Evolutionary conservation across 805 yeast genomes (phyloP).

Genomic region (Ogataea saltuana): DNA sequence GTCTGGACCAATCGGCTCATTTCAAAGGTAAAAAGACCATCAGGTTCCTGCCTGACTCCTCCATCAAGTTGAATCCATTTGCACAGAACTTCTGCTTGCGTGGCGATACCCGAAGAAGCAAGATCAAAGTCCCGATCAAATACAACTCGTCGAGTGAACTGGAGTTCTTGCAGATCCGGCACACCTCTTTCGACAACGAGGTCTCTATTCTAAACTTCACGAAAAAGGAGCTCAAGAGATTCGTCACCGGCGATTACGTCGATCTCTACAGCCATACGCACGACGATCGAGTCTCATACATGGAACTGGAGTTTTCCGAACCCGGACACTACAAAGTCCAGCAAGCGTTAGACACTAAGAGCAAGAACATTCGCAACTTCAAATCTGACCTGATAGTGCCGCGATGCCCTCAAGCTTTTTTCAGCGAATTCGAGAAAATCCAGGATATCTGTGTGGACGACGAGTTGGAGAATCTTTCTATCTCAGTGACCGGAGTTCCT

Average conservation of each 20-base stretch:
- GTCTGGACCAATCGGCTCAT: slow-evolving; percentile 55
- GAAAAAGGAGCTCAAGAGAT: slow-evolving; percentile 51
- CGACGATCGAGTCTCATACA: slow-evolving; percentile 50
- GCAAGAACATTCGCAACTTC: slow-evolving; percentile 57
- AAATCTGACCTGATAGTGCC: slow-evolving; percentile 67
- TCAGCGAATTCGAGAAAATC: slow-evolving; percentile 39
- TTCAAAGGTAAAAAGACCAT: slow-evolving; percentile 85
- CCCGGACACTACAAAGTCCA: slow-evolving; percentile 80
- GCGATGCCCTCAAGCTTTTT: slow-evolving; percentile 72
- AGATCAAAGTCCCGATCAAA: slow-evolving; percentile 63
- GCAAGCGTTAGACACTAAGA: slow-evolving; percentile 60
- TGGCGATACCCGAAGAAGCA: slow-evolving; percentile 35
- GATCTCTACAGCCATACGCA: slow-evolving; percentile 22
- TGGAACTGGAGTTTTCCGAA: slow-evolving; percentile 61
- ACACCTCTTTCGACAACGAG: slow-evolving; percentile 55
- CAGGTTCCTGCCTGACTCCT: slow-evolving; percentile 87
- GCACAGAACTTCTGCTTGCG: slow-evolving; percentile 61
- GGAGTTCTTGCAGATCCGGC: slow-evolving; percentile 63
- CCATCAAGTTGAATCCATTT: slow-evolving; percentile 80
- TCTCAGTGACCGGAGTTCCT: slow-evolving; percentile 71
- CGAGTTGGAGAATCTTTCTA: slow-evolving; percentile 41
- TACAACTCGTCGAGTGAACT: slow-evolving; percentile 79
- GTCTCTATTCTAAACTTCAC: slow-evolving; percentile 54
- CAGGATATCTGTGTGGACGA: slow-evolving; percentile 68
- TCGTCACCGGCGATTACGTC: slow-evolving; percentile 28